A percentile compares a stretch with the other conserved stretches of the same genome.
These are phyloP conservation scores for Termitomyces sp. DNA, from an alignment of 1,284 basidiomycete species.

Conservation along the genomic window DNA sequence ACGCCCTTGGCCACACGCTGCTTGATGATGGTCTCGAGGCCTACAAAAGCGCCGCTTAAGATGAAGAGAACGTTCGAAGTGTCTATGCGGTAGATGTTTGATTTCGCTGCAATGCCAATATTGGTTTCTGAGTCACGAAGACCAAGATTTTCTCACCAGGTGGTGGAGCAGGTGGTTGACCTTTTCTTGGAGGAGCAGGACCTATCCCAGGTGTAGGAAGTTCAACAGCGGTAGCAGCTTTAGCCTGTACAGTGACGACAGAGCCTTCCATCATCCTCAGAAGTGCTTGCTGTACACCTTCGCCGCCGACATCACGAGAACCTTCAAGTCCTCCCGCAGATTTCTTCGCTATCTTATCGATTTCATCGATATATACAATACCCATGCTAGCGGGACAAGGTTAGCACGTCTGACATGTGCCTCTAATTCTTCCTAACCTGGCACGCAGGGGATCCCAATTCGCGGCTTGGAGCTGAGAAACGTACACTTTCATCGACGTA, in stretches of 20 bases:
- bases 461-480: conserved; percentile 69
- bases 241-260: conserved; percentile 74
- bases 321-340: conserved; percentile 60
- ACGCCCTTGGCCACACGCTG: conserved; percentile 80
- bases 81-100: conserved; percentile 72
- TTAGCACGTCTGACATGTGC: conserved; percentile 7
- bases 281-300: conserved; percentile 93
- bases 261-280: conserved; percentile 93
- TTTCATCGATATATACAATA: conserved; percentile 95
- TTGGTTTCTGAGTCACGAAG: conserved; percentile 16
- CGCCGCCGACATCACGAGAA: conserved; percentile 89
- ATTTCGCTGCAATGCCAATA: conserved; percentile 41
- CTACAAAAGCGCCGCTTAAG: conserved; percentile 90
- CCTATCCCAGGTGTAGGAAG: conserved; percentile 34
- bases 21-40: conserved; percentile 79
- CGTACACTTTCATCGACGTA: background rate
- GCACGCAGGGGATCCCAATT: conserved; percentile 83
- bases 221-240: conserved; percentile 49
- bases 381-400: conserved; percentile 54
- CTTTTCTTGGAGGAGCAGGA: conserved; percentile 44
- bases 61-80: conserved; percentile 90
- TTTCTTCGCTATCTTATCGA: conserved; percentile 87
- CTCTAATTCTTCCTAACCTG: conserved; percentile 37
- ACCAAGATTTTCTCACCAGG: conserved; percentile 29
- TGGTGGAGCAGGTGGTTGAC: conserved; percentile 32